A percentile compares a stretch with the other conserved stretches of the same genome.
These are phyloP conservation scores for Neonothopanus nambi DNA, from an alignment of 1,284 basidiomycete species.

Conservation along the genomic window DNA sequence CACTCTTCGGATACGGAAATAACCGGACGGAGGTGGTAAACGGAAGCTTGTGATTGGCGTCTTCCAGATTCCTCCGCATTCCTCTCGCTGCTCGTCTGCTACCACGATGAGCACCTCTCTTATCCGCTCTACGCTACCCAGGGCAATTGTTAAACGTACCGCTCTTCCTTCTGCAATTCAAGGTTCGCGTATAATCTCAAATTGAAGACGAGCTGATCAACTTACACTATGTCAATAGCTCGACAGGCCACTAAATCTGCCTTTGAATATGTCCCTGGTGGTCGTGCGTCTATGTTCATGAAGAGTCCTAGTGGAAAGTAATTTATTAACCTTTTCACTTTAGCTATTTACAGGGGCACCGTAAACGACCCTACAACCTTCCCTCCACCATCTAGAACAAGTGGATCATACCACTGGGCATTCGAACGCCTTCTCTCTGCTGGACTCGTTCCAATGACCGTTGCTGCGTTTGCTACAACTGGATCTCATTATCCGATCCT, in stretches of 20 bases:
- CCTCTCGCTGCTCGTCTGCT: conserved; percentile 16
- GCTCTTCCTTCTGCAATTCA: conserved; percentile 37
- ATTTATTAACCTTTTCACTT: conserved; percentile 11
- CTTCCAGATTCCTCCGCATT: neutral
- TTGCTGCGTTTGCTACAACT: conserved; percentile 74
- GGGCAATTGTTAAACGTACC: conserved; percentile 44
- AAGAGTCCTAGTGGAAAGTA: neutral
- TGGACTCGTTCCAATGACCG: conserved; percentile 85
- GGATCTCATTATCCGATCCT: conserved; percentile 77
- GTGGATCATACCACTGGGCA: conserved; percentile 98
- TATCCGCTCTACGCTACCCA: conserved; percentile 49
- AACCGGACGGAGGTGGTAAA: conserved; percentile 4
- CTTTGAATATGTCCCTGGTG: conserved; percentile 61
- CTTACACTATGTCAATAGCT: conserved; percentile 24
- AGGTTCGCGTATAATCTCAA: conserved; percentile 25
- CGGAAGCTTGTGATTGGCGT: conserved; percentile 2
- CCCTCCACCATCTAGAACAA: conserved; percentile 77
- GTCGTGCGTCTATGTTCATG: conserved; percentile 50
- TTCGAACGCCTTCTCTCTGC: conserved; percentile 93
- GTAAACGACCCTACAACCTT: conserved; percentile 95
- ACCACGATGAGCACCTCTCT: conserved; percentile 52
- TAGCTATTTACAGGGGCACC: conserved; percentile 90
- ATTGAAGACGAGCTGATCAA: conserved; percentile 12
- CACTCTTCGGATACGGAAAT: neutral
- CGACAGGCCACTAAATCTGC: conserved; percentile 33